Conservation (phyloP, 345 rosid species). For the Arabidopsis suecica region DNA sequence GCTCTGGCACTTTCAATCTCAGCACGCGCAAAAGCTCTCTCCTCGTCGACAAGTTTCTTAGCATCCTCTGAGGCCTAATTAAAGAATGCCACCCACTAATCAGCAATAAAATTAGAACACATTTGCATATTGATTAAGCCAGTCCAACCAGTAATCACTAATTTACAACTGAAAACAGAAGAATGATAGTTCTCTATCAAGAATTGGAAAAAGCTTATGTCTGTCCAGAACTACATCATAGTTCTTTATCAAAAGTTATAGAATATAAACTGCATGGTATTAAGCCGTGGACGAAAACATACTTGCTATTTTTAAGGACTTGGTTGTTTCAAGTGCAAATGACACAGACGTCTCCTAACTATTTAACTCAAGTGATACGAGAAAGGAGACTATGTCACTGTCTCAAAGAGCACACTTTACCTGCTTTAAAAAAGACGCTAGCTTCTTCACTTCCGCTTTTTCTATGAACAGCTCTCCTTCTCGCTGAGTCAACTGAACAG, state of each 20-base stretch:
- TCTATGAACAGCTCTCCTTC: conserved; percentile 96
- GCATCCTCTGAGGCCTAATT: conserved; percentile 97
- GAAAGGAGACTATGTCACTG: background rate
- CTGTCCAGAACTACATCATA: background rate
- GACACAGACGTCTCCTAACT: conserved; percentile 1
- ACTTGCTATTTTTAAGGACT: background rate
- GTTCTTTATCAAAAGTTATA: background rate
- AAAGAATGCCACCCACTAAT: conserved; percentile 32
- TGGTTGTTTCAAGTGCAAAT: conserved; percentile 7
- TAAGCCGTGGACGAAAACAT: background rate
- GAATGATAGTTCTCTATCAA: background rate
- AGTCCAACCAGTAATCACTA: background rate
- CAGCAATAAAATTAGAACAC: conserved; percentile 27
- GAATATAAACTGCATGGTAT: background rate
- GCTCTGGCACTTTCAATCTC: conserved; percentile 99
- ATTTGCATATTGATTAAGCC: background rate
- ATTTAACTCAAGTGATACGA: background rate
- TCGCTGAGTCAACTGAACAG: conserved; percentile 92
- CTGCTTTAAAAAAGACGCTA: conserved; percentile 91
- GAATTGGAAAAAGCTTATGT: background rate
- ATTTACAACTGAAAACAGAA: background rate
- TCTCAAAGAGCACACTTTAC: conserved; percentile 46
- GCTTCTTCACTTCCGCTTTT: conserved; percentile 94
- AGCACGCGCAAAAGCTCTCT: conserved; percentile 92
- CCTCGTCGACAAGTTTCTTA: conserved; percentile 91